Evolutionary conservation across 306 rosid species (phyloP).

Genomic region (Acacia melanoxylon): DNA sequence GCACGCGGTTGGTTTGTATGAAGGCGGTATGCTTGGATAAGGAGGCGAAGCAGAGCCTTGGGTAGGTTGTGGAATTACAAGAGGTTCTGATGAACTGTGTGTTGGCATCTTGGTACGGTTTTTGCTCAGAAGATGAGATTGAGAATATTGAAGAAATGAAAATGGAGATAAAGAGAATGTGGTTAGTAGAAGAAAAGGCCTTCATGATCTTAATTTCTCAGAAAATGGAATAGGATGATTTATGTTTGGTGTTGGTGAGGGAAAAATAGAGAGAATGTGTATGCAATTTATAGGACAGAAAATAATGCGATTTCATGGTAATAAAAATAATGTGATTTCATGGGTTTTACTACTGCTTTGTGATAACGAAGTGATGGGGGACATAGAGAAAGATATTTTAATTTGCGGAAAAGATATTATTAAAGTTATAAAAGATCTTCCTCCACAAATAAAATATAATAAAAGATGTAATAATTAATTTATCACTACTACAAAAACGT

Average conservation of each 20-base stretch:
- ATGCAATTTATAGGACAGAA: not conserved
- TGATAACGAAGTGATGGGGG: not conserved
- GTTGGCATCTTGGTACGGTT: conserved; percentile 28
- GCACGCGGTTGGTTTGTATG: conserved; percentile 55
- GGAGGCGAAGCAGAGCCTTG: conserved; percentile 62
- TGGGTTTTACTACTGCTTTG: not conserved
- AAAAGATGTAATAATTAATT: not conserved
- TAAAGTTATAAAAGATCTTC: not conserved
- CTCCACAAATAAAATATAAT: not conserved
- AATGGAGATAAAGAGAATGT: not conserved
- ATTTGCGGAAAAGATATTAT: not conserved
- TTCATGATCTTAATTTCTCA: not conserved
- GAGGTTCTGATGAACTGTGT: conserved; percentile 64
- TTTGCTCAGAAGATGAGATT: conserved; percentile 22
- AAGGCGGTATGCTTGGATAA: conserved; percentile 51
- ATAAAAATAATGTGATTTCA: no score
- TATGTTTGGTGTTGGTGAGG: not conserved
- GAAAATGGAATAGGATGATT: not conserved
- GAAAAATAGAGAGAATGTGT: not conserved
- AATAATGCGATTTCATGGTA: not conserved
- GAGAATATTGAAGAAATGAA: conserved; percentile 9
- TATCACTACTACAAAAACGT: no score
- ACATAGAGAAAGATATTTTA: not conserved
- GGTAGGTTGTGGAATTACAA: conserved; percentile 67
- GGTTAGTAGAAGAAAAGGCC: not conserved